Base-by-base conservation (phyloP, 2,329 filamentous ascomycete genomes). In the Phialophora expanda region DNA sequence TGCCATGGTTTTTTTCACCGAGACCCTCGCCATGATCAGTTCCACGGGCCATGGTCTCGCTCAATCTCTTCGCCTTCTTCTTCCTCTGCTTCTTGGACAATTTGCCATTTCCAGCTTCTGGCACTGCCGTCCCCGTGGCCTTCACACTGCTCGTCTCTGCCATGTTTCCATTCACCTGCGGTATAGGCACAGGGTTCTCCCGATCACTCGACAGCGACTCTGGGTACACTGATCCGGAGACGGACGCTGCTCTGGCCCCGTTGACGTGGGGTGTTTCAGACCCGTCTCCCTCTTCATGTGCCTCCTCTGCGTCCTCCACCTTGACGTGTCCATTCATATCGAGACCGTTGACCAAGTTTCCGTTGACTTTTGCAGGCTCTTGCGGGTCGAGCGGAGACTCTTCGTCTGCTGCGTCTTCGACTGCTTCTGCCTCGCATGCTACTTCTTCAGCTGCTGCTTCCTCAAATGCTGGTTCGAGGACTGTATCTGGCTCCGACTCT, bases 21-120 rank as follows among this genome's bases (percentile, higher is more conserved):
- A 51, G 12, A 5, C 4, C 20, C 20, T 51, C 48, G 20, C 20
- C 11, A 51, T 22, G 24, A 24, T 24, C 20, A 34, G 17, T 34
- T 7, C 22, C 24, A 30, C 26, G 24, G 34, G 51, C 60, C 20
- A 55, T 56, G 17, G 51, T 65, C 56, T 30, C 61, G 17, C 57
- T 65, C 56, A 55, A 56, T 34, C 51, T 61, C 34, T 56, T 62
- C 14, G n/a, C 50, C 41, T 24, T 48, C 50, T 55, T 56, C 59
- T 20, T 55, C 8, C 4, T 17, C 12, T 44, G 38, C 1, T 65
- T 65, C 26, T 61, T 56, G 7, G 38, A 34, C 50, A 28, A 38
- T 17, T 50, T 59, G 8, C 26, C 26, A 34, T 12, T 12, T n/a
- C 34, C 56, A 4, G 30, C 20, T 14, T 44, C 59, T 3, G 24